Evolutionary conservation across 192 early-diverging fungal species (phyloP), one percentile per base, ranked within the genome.

Genomic region (Coemansia sp.): DNA sequence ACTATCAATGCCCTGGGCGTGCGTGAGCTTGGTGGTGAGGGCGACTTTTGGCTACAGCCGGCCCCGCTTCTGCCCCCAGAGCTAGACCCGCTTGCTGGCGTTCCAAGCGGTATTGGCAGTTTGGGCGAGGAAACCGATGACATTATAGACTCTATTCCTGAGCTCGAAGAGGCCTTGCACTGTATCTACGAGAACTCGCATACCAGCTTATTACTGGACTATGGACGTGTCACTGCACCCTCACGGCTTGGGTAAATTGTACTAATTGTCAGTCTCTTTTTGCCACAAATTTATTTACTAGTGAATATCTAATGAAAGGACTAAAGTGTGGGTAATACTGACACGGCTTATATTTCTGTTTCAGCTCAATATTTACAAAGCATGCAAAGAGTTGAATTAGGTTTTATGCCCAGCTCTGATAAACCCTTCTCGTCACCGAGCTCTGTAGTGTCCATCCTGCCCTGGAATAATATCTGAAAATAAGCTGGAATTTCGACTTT

Each of bases 191-290:
- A 87, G 58, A 86, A 87, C 59, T 78, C 89, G 29, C 81, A 84
- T 16, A 90, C 88, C 24, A 89, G 88, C 35, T 59, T 91, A 65
- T 66, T 90, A 13, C 74, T 91, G 68, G 89, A 91, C 74, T 88
- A 90, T 78, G 80, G 84, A 1, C 78, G 88, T 3, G 89, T 87
- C 29, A 77, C 84, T 8, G 85, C 90, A 7, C 87, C 90, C 18
- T 85, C 85, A 0, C 74, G 88, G 12, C 73, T 87, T 13, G 87
- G 87, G n/a, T 88, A 35, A 34, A 40, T 1, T 37, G 35, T 37
- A 37, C 35, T 37, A 6, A 37, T 37, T 37, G 35, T 37, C 35
- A 37, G 35, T 7, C 8, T 37, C 34, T 32, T 34, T 15, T 4
- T 15, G 7, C 53, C 20, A 52, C 4, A 52, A 22, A 56, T 56